A percentile compares a stretch with the other conserved stretches of the same genome.
Evolutionary conservation across 768 basidiomycete genomes (phyloP).

Genomic region (Holtermannia corniformis): DNA sequence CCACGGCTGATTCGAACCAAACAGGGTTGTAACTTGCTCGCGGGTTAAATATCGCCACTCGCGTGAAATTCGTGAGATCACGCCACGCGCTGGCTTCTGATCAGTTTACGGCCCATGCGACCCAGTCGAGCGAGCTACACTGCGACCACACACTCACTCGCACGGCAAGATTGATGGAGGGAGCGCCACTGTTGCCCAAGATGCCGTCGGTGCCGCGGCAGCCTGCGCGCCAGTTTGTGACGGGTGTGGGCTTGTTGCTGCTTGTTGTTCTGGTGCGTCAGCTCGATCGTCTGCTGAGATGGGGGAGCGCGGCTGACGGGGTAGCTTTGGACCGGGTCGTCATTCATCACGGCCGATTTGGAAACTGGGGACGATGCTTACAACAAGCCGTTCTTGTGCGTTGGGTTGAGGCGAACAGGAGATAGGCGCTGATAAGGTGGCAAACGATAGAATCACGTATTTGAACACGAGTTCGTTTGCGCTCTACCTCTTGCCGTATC

Average conservation of each 20-base stretch:
- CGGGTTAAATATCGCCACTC: too few relatives aligned
- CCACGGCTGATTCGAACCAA: too few relatives aligned
- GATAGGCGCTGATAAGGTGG: not conserved
- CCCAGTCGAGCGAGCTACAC: too few relatives aligned
- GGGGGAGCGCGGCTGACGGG: not conserved
- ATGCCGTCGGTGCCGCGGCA: constrained; percentile 2
- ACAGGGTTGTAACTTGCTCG: too few relatives aligned
- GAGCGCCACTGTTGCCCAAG: constrained; percentile 7
- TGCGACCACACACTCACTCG: too few relatives aligned
- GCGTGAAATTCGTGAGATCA: not conserved
- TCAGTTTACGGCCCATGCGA: not conserved
- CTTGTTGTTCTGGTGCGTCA: constrained; percentile 23
- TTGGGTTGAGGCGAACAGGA: constrained; percentile 8
- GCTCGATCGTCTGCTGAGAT: not conserved
- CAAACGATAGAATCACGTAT: constrained; percentile 63
- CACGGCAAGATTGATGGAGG: constrained; percentile 11
- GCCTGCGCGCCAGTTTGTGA: constrained; percentile 24
- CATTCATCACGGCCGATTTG: constrained; percentile 59
- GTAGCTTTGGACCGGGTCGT: constrained; percentile 73
- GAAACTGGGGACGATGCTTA: constrained; percentile 54
- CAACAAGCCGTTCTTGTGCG: constrained; percentile 80
- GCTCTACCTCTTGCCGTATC: constrained; percentile 63
- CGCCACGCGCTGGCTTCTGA: too few relatives aligned
- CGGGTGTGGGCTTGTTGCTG: constrained; percentile 26
- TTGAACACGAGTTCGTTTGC: constrained; percentile 83